These are phyloP conservation scores for Mycena chlorophos DNA, from an alignment of 768 basidiomycete genomes.

Conservation along the genomic window DNA sequence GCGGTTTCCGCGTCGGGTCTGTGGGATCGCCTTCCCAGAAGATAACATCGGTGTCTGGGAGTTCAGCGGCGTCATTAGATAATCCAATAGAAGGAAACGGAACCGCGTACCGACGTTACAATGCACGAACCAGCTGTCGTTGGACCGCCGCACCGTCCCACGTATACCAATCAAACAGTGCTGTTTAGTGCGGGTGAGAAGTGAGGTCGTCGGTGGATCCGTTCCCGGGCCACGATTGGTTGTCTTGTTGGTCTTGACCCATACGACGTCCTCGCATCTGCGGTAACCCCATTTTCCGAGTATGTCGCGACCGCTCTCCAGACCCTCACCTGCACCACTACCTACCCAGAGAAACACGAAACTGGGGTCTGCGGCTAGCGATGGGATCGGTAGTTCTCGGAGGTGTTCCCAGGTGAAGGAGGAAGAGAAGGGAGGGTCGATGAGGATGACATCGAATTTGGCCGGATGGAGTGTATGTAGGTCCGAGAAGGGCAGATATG, in stretches of 20 bases:
- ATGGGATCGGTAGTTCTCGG: slow-evolving; percentile 76
- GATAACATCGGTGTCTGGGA: slow-evolving; percentile 93
- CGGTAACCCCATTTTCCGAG: slow-evolving; percentile 94
- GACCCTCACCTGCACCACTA: slow-evolving; percentile 82
- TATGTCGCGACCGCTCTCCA: slow-evolving; percentile 89
- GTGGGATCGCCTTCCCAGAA: slow-evolving; percentile 91
- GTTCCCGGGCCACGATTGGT: slow-evolving; percentile 77
- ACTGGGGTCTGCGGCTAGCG: slow-evolving; percentile 85
- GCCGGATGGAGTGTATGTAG: slow-evolving; percentile 56
- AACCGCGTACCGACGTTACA: slow-evolving; percentile 84
- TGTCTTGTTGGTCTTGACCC: slow-evolving; percentile 88
- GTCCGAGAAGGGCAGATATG: slow-evolving; percentile 64
- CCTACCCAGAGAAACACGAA: slow-evolving; percentile 98
- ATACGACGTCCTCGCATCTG: slow-evolving; percentile 96
- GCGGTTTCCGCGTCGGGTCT: slow-evolving; percentile 86
- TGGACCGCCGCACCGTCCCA: slow-evolving; percentile 92
- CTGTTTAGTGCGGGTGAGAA: slow-evolving; percentile 89
- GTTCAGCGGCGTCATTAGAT: background rate
- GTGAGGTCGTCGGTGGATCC: slow-evolving; percentile 80
- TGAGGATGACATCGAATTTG: slow-evolving; percentile 89
- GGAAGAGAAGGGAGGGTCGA: slow-evolving; percentile 88
- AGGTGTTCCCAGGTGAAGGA: slow-evolving; percentile 86
- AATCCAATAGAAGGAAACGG: slow-evolving; percentile 17
- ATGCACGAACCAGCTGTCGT: slow-evolving; percentile 96
- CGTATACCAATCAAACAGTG: slow-evolving; percentile 97